Base-by-base conservation (phyloP, 2,329 filamentous ascomycete species). In the Davidsoniella australis region DNA sequence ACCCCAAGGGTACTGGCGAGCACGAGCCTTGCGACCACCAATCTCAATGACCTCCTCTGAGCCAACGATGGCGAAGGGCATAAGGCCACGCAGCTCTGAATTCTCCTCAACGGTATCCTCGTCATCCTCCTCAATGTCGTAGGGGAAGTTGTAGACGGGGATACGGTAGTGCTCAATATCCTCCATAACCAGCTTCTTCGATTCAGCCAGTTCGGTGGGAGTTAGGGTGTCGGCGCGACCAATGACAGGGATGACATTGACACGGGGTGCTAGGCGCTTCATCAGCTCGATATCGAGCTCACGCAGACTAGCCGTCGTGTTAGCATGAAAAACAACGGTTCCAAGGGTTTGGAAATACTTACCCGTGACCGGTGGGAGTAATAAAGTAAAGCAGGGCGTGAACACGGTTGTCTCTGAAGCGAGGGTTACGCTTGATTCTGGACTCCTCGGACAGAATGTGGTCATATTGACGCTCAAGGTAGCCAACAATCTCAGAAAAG, bases 131-230 rank as follows among this genome's bases (percentile, higher is more conserved):
- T 98, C 91, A 54, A 98, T 94, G 60, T 98, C 91, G 71, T 98
- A 98, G 45, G 91, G 91, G 75, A 98, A 98, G 77, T 98, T 98
- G 78, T 98, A 98, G 57, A 98, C 89, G 43, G 91, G 91, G 59
- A 98, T 98, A 63, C 91, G 84, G 73, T 98, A 98, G 69, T 98
- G 91, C 70, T 98, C 91, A 59, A 98, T 98, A 64, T 98, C 91
- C 73, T 98, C 91, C 91, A 98, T 98, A 62, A 98, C 88, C 54
- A 98, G 78, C 76, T 96, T 98, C 80, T 98, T 98, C 58, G 89
- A 96, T 69, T 98, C 91, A 57, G 91, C 91, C 56, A 98, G 76
- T 71, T 98, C 91, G 57, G 85, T 82, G 38, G 91, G 91, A 50
- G 91, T 98, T 55, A 98, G 81, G 18, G 91, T 94, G 66, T 98